Evolutionary conservation across 2,329 filamentous ascomycete species (phyloP).

Genomic region (Fusarium equiseti): DNA sequence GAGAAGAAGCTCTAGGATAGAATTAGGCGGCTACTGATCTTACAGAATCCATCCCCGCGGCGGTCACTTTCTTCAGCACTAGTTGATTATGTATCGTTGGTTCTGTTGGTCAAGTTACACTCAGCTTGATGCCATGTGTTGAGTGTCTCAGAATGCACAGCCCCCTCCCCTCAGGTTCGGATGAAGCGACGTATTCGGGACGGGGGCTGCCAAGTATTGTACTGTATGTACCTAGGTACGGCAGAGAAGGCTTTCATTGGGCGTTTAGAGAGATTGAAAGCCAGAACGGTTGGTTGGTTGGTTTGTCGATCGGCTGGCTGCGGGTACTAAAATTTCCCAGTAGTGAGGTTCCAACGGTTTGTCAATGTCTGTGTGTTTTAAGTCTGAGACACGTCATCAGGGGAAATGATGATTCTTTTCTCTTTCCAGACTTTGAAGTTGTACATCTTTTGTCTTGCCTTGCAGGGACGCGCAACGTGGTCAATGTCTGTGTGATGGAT

Average conservation of each 20-base stretch:
- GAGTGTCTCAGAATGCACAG: conserved; percentile 32
- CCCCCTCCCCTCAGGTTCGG: conserved; percentile 24
- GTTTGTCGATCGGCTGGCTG: neutral
- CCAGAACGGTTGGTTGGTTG: neutral
- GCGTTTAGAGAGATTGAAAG: conserved; percentile 11
- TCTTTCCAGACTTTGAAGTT: neutral
- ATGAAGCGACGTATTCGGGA: conserved; percentile 32
- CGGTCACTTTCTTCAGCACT: neutral
- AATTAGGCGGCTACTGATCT: neutral
- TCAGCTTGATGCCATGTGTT: conserved; percentile 5
- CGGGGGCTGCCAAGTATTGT: conserved; percentile 6
- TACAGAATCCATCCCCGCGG: neutral
- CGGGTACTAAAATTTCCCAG: neutral
- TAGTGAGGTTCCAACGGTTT: conserved; percentile 31
- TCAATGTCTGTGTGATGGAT: neutral
- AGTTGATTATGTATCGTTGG: neutral
- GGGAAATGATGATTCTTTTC: neutral
- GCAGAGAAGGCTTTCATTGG: neutral
- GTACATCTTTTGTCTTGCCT: neutral
- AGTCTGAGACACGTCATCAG: conserved; percentile 37
- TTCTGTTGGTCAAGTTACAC: neutral
- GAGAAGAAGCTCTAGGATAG: conserved; percentile 1
- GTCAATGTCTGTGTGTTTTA: conserved; percentile 17
- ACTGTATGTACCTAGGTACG: neutral
- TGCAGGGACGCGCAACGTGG: conserved; percentile 6